These are phyloP conservation scores for Rhizoclosmatium sp. DNA, from an alignment of 192 early-diverging fungal genomes.

Conservation along the genomic window DNA sequence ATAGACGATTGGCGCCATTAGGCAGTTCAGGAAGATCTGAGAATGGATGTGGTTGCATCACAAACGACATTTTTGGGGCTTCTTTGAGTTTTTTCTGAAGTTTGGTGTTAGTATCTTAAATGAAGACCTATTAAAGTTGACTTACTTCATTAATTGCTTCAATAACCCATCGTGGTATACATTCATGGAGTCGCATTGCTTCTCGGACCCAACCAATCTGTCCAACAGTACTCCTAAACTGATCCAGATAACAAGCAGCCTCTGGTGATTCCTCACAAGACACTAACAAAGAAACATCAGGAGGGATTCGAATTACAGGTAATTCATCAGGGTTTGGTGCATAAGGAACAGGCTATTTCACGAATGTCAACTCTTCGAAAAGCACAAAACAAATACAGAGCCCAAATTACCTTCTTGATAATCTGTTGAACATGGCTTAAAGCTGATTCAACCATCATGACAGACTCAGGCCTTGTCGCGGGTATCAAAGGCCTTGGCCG, in stretches of 20 bases:
- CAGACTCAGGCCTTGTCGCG: background rate
- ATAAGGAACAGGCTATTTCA: slow-evolving; percentile 12
- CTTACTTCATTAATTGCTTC: slow-evolving; percentile 75
- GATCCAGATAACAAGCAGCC: slow-evolving; percentile 72
- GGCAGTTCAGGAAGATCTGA: slow-evolving; percentile 60
- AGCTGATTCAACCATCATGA: slow-evolving; percentile 8
- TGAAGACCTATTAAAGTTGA: background rate
- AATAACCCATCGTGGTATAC: slow-evolving; percentile 85
- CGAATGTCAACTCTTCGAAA: background rate
- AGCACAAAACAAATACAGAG: background rate
- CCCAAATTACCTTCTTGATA: slow-evolving; percentile 5
- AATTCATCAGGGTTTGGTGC: slow-evolving; percentile 62
- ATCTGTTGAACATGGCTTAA: slow-evolving; percentile 24
- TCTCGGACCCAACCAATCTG: slow-evolving; percentile 42
- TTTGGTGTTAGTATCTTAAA: background rate
- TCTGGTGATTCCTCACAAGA: slow-evolving; percentile 76
- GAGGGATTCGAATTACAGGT: slow-evolving; percentile 70
- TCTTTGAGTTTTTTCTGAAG: slow-evolving; percentile 72
- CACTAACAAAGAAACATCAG: slow-evolving; percentile 73
- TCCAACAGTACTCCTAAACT: slow-evolving; percentile 74
- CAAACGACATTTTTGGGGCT: slow-evolving; percentile 82
- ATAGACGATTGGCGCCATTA: slow-evolving; percentile 68
- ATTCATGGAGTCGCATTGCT: slow-evolving; percentile 62
- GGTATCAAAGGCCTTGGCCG: slow-evolving; percentile 1
- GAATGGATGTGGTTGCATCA: slow-evolving; percentile 70